Evolutionary conservation across 2,329 filamentous ascomycete genomes (phyloP).

Genomic region (Keithomyces neogunnii): DNA sequence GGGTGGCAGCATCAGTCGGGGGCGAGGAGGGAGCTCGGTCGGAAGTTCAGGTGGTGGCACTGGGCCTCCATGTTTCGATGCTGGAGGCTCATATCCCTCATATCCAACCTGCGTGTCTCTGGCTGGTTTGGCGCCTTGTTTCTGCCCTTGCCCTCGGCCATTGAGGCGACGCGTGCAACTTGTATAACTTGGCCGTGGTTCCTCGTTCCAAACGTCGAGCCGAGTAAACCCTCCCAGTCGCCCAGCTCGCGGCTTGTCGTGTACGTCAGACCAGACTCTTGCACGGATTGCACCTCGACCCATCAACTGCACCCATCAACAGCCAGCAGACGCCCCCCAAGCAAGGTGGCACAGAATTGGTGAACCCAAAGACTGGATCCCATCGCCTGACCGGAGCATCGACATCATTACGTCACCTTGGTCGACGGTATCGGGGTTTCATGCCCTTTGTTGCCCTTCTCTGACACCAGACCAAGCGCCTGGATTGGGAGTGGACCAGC

Average conservation of each 20-base stretch:
- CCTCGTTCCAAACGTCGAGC: background rate
- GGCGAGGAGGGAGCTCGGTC: background rate
- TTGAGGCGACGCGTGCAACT: background rate
- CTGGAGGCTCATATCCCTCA: background rate
- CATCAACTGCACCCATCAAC: background rate
- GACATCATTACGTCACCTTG: background rate
- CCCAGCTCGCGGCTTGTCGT: background rate
- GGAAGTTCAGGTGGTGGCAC: background rate
- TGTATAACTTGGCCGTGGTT: background rate
- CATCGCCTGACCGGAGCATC: too few species aligned
- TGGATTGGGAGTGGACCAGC: too few species aligned
- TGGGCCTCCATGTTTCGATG: background rate
- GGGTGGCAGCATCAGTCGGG: background rate
- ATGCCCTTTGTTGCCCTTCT: background rate
- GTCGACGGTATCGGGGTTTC: too few species aligned
- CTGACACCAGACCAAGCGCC: background rate
- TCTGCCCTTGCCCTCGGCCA: background rate
- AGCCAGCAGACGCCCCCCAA: too few species aligned
- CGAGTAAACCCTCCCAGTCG: background rate
- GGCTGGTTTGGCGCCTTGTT: background rate
- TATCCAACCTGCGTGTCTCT: background rate
- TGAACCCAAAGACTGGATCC: too few species aligned
- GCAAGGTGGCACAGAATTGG: too few species aligned
- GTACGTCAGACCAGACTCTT: background rate
- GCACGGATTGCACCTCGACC: background rate